Evolutionary conservation across 768 basidiomycete species (phyloP).

Genomic region (Leccinum disarticulatum): DNA sequence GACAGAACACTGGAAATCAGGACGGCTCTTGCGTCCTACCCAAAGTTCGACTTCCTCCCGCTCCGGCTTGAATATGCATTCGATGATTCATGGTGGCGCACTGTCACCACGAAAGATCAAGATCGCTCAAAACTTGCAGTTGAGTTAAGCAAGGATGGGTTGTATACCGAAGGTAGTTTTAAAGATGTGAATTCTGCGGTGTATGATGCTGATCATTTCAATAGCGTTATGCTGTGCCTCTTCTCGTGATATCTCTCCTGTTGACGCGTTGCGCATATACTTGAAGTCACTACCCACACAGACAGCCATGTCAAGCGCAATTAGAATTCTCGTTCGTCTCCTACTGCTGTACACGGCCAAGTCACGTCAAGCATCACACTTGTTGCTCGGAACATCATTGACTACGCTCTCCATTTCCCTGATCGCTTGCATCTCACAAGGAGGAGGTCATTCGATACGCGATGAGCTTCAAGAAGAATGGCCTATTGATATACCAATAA

Average conservation of each 20-base stretch:
- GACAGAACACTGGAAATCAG: slow-evolving; percentile 57
- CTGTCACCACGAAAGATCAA: slow-evolving; percentile 36
- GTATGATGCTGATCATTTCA: slow-evolving; percentile 3
- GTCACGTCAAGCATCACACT: slow-evolving; percentile 62
- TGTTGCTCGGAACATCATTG: slow-evolving; percentile 77
- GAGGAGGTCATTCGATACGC: slow-evolving; percentile 67
- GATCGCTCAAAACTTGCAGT: slow-evolving; percentile 36
- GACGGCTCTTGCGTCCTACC: slow-evolving; percentile 46
- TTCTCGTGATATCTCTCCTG: slow-evolving; percentile 17
- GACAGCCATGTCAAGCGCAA: slow-evolving; percentile 61
- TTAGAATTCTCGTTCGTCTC: slow-evolving; percentile 62
- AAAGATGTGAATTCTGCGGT: not conserved
- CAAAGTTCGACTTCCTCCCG: slow-evolving; percentile 55
- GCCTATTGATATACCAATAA: slow-evolving; percentile 33
- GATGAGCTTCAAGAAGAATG: slow-evolving; percentile 77
- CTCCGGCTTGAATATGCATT: slow-evolving; percentile 76
- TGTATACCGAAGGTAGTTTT: slow-evolving; percentile 29
- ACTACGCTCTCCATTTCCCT: slow-evolving; percentile 74
- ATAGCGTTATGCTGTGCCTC: slow-evolving; percentile 26
- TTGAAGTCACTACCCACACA: slow-evolving; percentile 70
- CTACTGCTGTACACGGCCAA: slow-evolving; percentile 67
- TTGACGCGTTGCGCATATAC: slow-evolving; percentile 45
- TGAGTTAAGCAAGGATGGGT: slow-evolving; percentile 56
- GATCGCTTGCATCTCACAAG: slow-evolving; percentile 73
- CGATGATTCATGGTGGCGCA: slow-evolving; percentile 64